Conservation (phyloP, 768 basidiomycete genomes). For the Mycena indigotica region DNA sequence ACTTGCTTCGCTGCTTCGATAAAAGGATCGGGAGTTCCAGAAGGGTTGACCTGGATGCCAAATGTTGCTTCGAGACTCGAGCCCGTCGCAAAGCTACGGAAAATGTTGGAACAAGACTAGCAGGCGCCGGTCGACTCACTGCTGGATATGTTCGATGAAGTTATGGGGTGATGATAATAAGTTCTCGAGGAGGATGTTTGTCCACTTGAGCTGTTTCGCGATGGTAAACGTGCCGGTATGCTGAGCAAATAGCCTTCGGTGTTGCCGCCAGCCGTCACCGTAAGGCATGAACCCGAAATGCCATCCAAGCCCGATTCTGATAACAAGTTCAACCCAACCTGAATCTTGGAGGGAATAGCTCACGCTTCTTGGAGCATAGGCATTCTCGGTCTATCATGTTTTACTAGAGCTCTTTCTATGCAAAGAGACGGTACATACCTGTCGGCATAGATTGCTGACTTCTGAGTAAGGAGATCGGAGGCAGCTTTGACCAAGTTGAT, state of each 20-base stretch:
- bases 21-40: constrained; percentile 23
- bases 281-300: constrained; percentile 26
- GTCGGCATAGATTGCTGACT: constrained; percentile 24
- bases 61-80: constrained; percentile 20
- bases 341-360: background rate
- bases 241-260: constrained; percentile 21
- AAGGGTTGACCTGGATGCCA: constrained; percentile 24
- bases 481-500: constrained; percentile 24
- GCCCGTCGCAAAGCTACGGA: constrained; percentile 20
- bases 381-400: constrained; percentile 20
- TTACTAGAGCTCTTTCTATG: background rate
- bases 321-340: background rate
- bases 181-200: constrained; percentile 19
- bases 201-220: constrained; percentile 18
- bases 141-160: constrained; percentile 22
- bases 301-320: constrained; percentile 25
- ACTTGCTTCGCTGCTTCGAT: constrained; percentile 22
- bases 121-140: constrained; percentile 6
- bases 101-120: background rate
- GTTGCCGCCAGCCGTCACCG: constrained; percentile 22
- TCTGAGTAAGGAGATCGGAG: constrained; percentile 17
- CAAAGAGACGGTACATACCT: constrained; percentile 19
- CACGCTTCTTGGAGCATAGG: constrained; percentile 25
- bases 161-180: constrained; percentile 12
- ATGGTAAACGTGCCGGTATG: constrained; percentile 15